Percentiles rank a stretch among this genome's conserved stretches.
Conservation (phyloP, 2,329 filamentous ascomycete species). For the Colletotrichum shisoi region DNA sequence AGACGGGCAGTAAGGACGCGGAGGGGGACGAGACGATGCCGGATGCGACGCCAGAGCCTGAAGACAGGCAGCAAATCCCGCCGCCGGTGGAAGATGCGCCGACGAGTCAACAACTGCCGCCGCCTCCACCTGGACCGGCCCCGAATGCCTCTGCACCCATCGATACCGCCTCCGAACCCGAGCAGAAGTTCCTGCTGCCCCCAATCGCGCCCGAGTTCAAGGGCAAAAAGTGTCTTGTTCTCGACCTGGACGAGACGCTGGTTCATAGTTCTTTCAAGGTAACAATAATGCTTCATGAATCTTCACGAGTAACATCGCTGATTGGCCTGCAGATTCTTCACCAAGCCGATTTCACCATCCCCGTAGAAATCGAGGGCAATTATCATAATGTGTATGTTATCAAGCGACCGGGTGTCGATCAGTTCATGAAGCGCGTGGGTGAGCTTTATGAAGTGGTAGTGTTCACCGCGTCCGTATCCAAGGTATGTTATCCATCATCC, state of each 20-base stretch:
- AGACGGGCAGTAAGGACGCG: constrained; percentile 51
- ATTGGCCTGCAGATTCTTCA: constrained; percentile 77
- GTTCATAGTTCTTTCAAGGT: constrained; percentile 99
- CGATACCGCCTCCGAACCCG: constrained; percentile 41
- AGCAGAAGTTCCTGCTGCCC: constrained; percentile 79
- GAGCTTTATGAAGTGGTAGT: constrained; percentile 98
- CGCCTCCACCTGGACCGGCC: constrained; percentile 57
- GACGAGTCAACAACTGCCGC: constrained; percentile 50
- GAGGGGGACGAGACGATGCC: constrained; percentile 74
- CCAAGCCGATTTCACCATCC: constrained; percentile 98
- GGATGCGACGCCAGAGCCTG: constrained; percentile 64
- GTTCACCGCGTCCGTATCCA: constrained; percentile 97
- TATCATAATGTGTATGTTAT: constrained; percentile 99
- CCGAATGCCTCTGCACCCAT: constrained; percentile 44
- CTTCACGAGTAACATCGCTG: constrained; percentile 25
- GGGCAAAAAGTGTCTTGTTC: constrained; percentile 90
- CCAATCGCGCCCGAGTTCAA: constrained; percentile 79
- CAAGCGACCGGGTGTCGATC: constrained; percentile 96
- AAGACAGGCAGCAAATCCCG: constrained; percentile 54
- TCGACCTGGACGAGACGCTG: constrained; percentile 94
- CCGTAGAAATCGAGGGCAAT: constrained; percentile 97
- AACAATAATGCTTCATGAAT: constrained; percentile 41
- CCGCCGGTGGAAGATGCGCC: constrained; percentile 52
- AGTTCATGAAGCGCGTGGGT: constrained; percentile 98
- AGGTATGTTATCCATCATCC: constrained; percentile 63